phyloP scores from a whole-genome alignment of 2,329 filamentous ascomycete genomes.

The Rhytidhysteron rufulum region DNA sequence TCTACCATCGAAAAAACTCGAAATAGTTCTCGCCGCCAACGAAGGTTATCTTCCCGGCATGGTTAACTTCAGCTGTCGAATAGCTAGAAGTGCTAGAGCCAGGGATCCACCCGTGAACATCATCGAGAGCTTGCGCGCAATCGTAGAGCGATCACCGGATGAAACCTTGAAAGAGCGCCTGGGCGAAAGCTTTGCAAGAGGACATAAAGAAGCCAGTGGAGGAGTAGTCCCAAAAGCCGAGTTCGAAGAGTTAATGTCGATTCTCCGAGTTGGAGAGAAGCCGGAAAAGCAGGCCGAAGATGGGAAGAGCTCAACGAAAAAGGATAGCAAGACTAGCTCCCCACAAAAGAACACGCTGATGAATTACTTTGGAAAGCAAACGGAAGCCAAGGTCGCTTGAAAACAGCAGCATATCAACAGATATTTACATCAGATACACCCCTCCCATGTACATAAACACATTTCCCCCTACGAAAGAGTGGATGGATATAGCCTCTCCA shows the following conservation, averaged over 20 bases:
- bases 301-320: background rate
- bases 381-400: background rate
- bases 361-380: conserved; percentile 1
- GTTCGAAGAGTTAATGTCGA: conserved; percentile 61
- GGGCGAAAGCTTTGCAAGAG: conserved; percentile 62
- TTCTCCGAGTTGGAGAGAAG: conserved; percentile 59
- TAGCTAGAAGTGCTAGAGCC: conserved; percentile 54
- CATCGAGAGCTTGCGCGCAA: conserved; percentile 53
- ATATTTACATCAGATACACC: no score
- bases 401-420: no score
- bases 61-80: conserved; percentile 65
- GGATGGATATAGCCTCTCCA: background rate
- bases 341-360: conserved; percentile 1
- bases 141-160: conserved; percentile 40
- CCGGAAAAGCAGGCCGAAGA: conserved; percentile 26
- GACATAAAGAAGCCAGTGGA: conserved; percentile 65
- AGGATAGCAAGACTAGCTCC: background rate
- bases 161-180: conserved; percentile 46
- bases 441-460: background rate
- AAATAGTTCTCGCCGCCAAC: conserved; percentile 65
- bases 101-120: conserved; percentile 55
- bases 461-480: background rate
- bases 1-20: conserved; percentile 55
- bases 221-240: conserved; percentile 58
- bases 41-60: conserved; percentile 60